A percentile compares a stretch with the other conserved stretches of the same genome.
Evolutionary conservation across 2,329 filamentous ascomycete species (phyloP).

Genomic region (Sporothrix luriei): DNA sequence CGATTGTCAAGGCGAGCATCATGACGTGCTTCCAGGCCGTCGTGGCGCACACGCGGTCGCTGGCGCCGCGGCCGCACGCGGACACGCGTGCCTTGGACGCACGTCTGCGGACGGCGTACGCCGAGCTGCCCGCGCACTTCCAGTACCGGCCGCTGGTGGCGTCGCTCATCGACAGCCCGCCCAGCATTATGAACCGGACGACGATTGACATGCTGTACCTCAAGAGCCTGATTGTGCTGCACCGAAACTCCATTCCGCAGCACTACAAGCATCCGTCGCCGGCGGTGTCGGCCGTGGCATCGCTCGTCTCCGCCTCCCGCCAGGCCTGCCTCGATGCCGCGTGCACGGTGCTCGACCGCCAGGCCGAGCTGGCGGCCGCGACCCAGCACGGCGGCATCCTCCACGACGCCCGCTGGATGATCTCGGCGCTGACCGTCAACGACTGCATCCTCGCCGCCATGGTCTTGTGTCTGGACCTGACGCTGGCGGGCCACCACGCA

Average conservation of each 20-base stretch:
- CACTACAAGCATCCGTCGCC: background rate
- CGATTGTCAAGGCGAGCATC: constrained; percentile 40
- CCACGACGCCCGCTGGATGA: constrained; percentile 50
- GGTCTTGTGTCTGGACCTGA: constrained; percentile 47
- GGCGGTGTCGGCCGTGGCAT: no score
- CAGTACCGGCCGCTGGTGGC: constrained; percentile 38
- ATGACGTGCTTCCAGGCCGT: constrained; percentile 34
- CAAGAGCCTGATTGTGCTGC: constrained; percentile 43
- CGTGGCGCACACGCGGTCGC: constrained; percentile 22
- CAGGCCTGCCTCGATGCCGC: constrained; percentile 40
- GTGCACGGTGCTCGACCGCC: constrained; percentile 38
- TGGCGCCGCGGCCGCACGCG: background rate
- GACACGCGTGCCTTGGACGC: constrained; percentile 9
- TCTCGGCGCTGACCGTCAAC: constrained; percentile 50
- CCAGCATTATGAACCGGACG: constrained; percentile 39
- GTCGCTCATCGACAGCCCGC: constrained; percentile 39
- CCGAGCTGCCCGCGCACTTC: constrained; percentile 37
- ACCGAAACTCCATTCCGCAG: constrained; percentile 39
- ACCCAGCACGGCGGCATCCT: constrained; percentile 48
- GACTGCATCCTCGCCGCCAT: constrained; percentile 57
- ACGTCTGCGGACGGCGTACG: constrained; percentile 34
- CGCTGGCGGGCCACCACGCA: background rate
- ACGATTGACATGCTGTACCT: constrained; percentile 42
- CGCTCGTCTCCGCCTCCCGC: background rate
- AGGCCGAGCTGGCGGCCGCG: constrained; percentile 42